These are phyloP conservation scores for Sparassis latifolia DNA, from an alignment of 1,284 basidiomycete species.

Conservation along the genomic window DNA sequence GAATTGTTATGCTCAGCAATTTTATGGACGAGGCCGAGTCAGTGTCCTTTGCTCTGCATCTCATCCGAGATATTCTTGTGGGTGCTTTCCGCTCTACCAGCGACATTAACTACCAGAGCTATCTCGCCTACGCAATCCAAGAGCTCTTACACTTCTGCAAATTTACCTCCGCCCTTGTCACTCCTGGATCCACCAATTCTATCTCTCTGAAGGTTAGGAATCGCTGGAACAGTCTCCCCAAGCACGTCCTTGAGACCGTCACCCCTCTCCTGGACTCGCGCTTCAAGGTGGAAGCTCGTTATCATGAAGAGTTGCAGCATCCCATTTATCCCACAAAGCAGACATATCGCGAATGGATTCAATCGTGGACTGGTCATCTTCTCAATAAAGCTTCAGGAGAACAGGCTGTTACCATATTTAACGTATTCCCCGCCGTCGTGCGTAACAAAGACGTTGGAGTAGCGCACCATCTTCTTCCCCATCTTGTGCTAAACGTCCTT, in stretches of 20 bases:
- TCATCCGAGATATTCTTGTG: constrained; percentile 84
- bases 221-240: constrained; percentile 76
- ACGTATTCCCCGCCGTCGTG: constrained; percentile 74
- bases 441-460: constrained; percentile 88
- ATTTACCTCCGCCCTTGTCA: constrained; percentile 72
- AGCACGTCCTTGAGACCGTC: constrained; percentile 83
- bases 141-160: constrained; percentile 86
- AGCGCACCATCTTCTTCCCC: constrained; percentile 87
- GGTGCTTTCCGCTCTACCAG: constrained; percentile 92
- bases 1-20: constrained; percentile 76
- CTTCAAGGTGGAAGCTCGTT: constrained; percentile 45
- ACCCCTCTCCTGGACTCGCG: constrained; percentile 81
- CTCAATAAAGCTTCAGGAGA: constrained; percentile 60
- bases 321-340: constrained; percentile 76
- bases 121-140: constrained; percentile 91
- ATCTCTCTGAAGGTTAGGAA: constrained; percentile 61
- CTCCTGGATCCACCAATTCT: constrained; percentile 39
- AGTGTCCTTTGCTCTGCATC: constrained; percentile 76
- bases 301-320: constrained; percentile 35
- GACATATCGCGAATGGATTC: constrained; percentile 96
- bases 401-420: constrained; percentile 67
- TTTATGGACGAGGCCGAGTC: constrained; percentile 82
- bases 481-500: constrained; percentile 84
- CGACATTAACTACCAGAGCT: constrained; percentile 88
- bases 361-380: constrained; percentile 85